Evolutionary conservation across 2,329 filamentous ascomycete species (phyloP), one percentile per base, ranked within the genome.

Genomic region (Aureobasidium sp.): DNA sequence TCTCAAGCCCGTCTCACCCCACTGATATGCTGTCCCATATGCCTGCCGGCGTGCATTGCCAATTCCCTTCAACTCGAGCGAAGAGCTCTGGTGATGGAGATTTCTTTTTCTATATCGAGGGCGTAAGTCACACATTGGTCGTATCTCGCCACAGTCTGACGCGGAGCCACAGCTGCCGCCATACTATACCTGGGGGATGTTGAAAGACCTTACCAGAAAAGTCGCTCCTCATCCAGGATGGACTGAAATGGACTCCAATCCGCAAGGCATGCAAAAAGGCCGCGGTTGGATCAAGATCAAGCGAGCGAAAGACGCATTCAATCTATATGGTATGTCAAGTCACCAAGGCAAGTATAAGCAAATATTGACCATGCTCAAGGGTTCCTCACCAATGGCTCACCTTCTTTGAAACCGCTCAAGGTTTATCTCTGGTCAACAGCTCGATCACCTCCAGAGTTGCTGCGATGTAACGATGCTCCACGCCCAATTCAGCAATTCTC

Each of bases 31-130:
- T 55, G 36, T 64, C 61, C 10, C 61, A 38, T 4, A 50, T 64
- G 51, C 47, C 61, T 13, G 33, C 18, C 3, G n/a, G n/a, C n/a
- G 40, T 50, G 40, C 33, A 48, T 18, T 56, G 45, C n/a, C 59
- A 62, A 25, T 43, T 16, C 25, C 33, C 31, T 11, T 33, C 62
- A n/a, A 40, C 42, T 42, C 53, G 53, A 42, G 43, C 40, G 25
- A 54, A 36, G n/a, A 43, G 29, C 23, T 43, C 36, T 60, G 54
- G 33, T 18, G 47, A 61, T 13, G 64, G 64, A 8, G 56, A 54
- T 23, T 66, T 54, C 43, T 61, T 66, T 38, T 61, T 66, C 15
- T 66, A 45, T 27, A n/a, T 66, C 10, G 64, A 66, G n/a, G 64
- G 64, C 10, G 64, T 66, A 56, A 31, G 64, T 61, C 16, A 3